phyloP scores from a whole-genome alignment of 108 stramenopile genomes.

The Nannochloropsis salina region DNA sequence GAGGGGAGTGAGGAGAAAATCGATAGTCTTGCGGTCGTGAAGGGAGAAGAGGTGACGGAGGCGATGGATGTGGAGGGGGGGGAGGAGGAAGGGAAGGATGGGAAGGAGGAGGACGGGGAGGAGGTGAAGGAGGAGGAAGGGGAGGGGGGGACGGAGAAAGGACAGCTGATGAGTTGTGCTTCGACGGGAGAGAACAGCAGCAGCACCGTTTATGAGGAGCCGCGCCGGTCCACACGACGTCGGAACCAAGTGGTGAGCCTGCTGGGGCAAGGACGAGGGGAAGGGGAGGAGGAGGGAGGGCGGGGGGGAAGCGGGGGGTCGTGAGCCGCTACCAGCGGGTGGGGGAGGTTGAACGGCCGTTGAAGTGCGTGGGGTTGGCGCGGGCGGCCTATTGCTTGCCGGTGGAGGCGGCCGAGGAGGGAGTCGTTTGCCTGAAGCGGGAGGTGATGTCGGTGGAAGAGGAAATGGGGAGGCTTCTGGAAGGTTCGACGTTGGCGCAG shows the following conservation, averaged over 20 bases:
- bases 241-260: neutral
- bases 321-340: neutral
- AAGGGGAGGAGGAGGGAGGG: neutral
- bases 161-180: neutral
- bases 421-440: neutral
- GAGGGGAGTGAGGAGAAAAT: neutral
- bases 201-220: neutral
- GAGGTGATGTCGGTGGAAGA: neutral
- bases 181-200: neutral
- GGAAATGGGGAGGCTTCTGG: neutral
- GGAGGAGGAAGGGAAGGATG: neutral
- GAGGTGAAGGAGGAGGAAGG: neutral
- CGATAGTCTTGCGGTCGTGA: neutral
- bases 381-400: neutral
- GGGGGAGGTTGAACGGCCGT: neutral
- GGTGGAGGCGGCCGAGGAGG: neutral
- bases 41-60: neutral
- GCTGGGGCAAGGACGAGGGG: neutral
- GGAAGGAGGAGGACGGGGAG: neutral
- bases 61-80: neutral
- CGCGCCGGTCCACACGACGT: neutral
- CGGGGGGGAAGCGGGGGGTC: neutral
- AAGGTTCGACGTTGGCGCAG: neutral
- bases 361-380: neutral
- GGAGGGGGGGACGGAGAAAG: neutral